phyloP scores from a whole-genome alignment of 1,139 yeast genomes.

The Pichia sorboxylosa region DNA sequence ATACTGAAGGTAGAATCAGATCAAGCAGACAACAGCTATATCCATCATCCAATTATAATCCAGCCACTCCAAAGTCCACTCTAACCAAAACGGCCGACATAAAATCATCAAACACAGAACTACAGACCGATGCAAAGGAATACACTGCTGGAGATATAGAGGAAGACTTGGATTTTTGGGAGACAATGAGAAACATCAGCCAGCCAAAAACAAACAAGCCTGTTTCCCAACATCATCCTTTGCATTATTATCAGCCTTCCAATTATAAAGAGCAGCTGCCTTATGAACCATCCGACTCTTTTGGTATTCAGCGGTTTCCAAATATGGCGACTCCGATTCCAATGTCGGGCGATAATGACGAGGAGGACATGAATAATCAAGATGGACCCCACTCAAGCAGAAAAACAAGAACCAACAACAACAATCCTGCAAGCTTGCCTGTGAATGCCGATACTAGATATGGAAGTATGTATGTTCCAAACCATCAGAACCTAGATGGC shows the following conservation, averaged over 20 bases:
- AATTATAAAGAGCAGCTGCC: slow-evolving; percentile 12
- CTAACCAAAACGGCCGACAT: not conserved
- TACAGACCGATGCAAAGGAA: slow-evolving; percentile 1
- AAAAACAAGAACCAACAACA: not conserved
- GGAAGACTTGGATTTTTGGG: slow-evolving; percentile 57
- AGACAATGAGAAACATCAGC: slow-evolving; percentile 46
- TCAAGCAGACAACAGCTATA: not conserved
- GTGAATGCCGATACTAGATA: slow-evolving; percentile 6
- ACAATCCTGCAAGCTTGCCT: not conserved
- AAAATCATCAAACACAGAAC: not conserved
- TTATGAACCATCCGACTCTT: slow-evolving; percentile 14
- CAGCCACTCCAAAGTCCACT: not conserved
- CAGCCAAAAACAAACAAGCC: slow-evolving; percentile 25
- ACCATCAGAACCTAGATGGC: slow-evolving; percentile 20
- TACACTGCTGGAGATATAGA: slow-evolving; percentile 26
- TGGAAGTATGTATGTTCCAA: slow-evolving; percentile 13
- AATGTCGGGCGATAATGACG: slow-evolving; percentile 1
- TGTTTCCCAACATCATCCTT: slow-evolving; percentile 40
- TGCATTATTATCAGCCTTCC: slow-evolving; percentile 27
- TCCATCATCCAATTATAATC: not conserved
- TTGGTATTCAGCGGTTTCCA: slow-evolving; percentile 14
- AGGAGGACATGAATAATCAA: slow-evolving; percentile 1
- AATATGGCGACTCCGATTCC: slow-evolving; percentile 14
- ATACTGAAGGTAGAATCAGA: not conserved
- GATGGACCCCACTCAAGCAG: not conserved